Evolutionary conservation across 768 basidiomycete species (phyloP).

Genomic region (Rhodotorula babjevae): DNA sequence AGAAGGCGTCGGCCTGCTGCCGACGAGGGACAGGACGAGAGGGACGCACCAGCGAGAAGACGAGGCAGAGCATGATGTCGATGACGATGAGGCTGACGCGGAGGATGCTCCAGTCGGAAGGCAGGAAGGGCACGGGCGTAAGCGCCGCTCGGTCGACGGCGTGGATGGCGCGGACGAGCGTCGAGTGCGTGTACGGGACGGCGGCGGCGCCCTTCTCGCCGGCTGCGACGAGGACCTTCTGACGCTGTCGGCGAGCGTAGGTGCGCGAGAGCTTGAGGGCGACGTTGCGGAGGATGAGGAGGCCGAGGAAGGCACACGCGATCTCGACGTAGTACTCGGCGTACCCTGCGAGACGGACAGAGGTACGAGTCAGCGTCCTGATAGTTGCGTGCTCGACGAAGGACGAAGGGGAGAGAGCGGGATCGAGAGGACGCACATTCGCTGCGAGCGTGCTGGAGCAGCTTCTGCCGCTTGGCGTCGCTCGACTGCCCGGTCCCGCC

Average conservation of each 20-base stretch:
- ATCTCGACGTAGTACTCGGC: slow-evolving; percentile 21
- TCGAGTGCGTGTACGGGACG: neutral
- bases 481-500: neutral
- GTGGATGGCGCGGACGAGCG: slow-evolving; percentile 2
- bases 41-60: slow-evolving; percentile 23
- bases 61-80: slow-evolving; percentile 17
- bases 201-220: neutral
- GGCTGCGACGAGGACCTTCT: no score
- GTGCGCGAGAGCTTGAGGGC: neutral
- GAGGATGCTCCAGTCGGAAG: slow-evolving; percentile 15
- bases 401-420: neutral
- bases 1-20: no score
- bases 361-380: neutral
- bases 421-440: neutral
- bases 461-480: neutral
- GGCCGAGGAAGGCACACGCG: slow-evolving; percentile 8
- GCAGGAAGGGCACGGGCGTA: neutral
- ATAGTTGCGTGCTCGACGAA: no score
- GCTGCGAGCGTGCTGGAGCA: slow-evolving; percentile 7
- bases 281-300: slow-evolving; percentile 29
- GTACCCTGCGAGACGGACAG: slow-evolving; percentile 1
- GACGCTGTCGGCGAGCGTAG: slow-evolving; percentile 2
- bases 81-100: slow-evolving; percentile 8
- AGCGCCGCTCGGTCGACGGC: slow-evolving; percentile 5
- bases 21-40: neutral